Evolutionary conservation across 2,329 filamentous ascomycete genomes (phyloP), one percentile per base, ranked within the genome.

Genomic region (Epichloe baconii): DNA sequence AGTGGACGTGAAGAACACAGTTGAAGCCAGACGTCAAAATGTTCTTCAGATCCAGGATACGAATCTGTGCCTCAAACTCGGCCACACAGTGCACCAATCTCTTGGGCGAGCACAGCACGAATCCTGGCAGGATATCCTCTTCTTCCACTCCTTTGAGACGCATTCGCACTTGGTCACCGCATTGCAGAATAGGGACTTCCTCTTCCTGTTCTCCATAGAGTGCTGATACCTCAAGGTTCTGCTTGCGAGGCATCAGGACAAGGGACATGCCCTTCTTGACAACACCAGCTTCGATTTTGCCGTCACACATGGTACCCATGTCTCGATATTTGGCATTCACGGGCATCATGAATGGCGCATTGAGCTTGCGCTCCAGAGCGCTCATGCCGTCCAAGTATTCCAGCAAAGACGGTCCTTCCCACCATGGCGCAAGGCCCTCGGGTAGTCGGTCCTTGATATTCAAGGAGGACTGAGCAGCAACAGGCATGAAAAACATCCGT

Each of bases 321-420:
- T 98, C 94, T 61, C 86, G 82, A 75, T 97, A 98, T 72, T 98
- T 98, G 69, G 88, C 88, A 56, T 86, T 87, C 57, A 98, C 78
- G 8, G 93, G 87, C 90, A 98, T 96, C 93, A 98, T 97, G 77
- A 98, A 97, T 10, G 93, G 91, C 2, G 93, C 93, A 61, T 95
- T 95, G 61, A 96, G 71, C 75, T 97, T 98, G 61, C 93, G 88
- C 68, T 98, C 91, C 40, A 96, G 79, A 12, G 91, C 82, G 62
- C 85, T 82, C 88, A 97, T 96, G 64, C 80, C 75, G 66, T 96
- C 91, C n/a, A 98, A 81, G 69, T 90, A 96, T 69, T 97, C 91
- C 19, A 98, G 82, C 45, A 98, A 79, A 19, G 90, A 93, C 10
- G 91, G 91, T 0, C 90, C 89, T 41, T 87, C 77, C 66, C 88